These are phyloP conservation scores for Phytomonas sp. DNA, from an alignment of 208 protist species.

Conservation along the genomic window DNA sequence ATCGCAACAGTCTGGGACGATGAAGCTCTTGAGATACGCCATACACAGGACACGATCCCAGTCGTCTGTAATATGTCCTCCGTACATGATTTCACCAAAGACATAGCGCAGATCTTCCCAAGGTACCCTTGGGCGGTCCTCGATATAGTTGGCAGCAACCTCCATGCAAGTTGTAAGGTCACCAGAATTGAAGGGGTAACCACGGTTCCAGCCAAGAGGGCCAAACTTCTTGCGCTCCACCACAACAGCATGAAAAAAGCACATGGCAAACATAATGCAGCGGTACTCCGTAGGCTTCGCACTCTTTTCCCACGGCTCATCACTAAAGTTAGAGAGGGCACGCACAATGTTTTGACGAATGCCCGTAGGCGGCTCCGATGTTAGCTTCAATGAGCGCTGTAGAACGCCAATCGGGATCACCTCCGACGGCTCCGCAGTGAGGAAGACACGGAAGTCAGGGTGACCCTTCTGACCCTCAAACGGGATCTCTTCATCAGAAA, in stretches of 20 bases:
- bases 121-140: slow-evolving; percentile 93
- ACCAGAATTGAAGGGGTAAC: slow-evolving; percentile 97
- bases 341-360: slow-evolving; percentile 96
- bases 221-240: slow-evolving; percentile 98
- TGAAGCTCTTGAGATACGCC: slow-evolving; percentile 92
- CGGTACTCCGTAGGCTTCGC: slow-evolving; percentile 96
- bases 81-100: slow-evolving; percentile 99
- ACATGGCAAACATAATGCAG: slow-evolving; percentile 97
- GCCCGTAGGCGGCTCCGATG: slow-evolving; percentile 97
- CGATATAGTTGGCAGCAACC: slow-evolving; percentile 97
- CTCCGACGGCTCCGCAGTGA: slow-evolving; percentile 94
- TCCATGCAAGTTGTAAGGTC: slow-evolving; percentile 96
- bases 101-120: slow-evolving; percentile 99
- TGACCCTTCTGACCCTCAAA: slow-evolving; percentile 90
- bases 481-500: slow-evolving; percentile 85
- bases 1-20: slow-evolving; percentile 88
- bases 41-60: slow-evolving; percentile 96
- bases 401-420: slow-evolving; percentile 96
- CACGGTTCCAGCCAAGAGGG: slow-evolving; percentile 95
- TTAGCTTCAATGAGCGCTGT: slow-evolving; percentile 98
- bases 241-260: slow-evolving; percentile 97
- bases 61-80: slow-evolving; percentile 98
- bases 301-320: slow-evolving; percentile 94
- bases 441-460: slow-evolving; percentile 95
- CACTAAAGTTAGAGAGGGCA: slow-evolving; percentile 93